Conservation (phyloP, 2,329 filamentous ascomycete species). For the Aspergillus pseudonomiae region DNA sequence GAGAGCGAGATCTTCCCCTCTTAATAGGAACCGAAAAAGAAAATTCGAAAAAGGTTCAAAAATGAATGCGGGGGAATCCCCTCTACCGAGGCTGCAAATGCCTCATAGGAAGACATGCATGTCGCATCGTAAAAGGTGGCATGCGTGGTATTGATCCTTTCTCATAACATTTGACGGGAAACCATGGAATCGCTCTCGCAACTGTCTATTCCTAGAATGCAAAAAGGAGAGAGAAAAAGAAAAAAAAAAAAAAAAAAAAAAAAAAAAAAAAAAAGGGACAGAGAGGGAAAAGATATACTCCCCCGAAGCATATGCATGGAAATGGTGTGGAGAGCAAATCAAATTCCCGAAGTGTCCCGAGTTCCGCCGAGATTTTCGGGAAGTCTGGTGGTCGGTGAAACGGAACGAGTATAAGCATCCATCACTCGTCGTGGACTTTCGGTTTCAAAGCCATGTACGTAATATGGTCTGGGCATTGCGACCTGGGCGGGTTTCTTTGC, state of each 20-base stretch:
- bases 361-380: constrained; percentile 22
- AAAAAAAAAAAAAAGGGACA: constrained; percentile 6
- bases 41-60: neutral
- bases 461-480: neutral
- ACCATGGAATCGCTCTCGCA: neutral
- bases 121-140: too few relatives aligned
- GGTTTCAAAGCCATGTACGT: constrained; percentile 1
- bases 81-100: constrained; percentile 5
- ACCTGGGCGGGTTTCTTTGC: neutral
- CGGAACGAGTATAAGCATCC: constrained; percentile 7
- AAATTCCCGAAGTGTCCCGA: constrained; percentile 26
- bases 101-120: neutral
- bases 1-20: neutral
- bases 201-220: neutral
- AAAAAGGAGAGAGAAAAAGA: neutral
- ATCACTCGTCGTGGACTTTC: neutral
- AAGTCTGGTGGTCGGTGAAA: constrained; percentile 11
- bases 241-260: neutral
- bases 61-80: constrained; percentile 1
- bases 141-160: neutral
- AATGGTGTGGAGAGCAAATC: constrained; percentile 16
- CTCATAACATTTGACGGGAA: neutral
- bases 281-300: constrained; percentile 12
- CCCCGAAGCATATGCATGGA: constrained; percentile 1
- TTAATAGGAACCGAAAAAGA: neutral